Conservation (phyloP, 805 yeast genomes). For the Yamadazyma paraphyllophila region DNA sequence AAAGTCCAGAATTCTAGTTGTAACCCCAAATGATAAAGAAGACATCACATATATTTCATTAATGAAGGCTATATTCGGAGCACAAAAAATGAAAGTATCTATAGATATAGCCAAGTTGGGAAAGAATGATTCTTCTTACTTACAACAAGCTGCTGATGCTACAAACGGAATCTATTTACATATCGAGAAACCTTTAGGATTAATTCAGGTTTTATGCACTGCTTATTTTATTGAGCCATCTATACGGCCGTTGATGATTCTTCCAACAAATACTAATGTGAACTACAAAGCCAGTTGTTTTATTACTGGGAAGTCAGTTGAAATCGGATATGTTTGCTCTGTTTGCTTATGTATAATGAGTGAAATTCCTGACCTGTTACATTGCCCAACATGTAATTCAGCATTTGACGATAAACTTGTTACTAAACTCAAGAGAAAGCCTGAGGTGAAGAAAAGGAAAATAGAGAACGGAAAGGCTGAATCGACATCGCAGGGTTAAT, state of each 20-base stretch:
- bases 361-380: conserved; percentile 58
- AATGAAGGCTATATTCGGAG: conserved; percentile 95
- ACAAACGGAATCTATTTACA: conserved; percentile 85
- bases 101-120: conserved; percentile 88
- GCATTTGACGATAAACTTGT: conserved; percentile 66
- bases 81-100: conserved; percentile 86
- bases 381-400: conserved; percentile 87
- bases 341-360: conserved; percentile 86
- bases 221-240: conserved; percentile 87
- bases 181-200: conserved; percentile 66
- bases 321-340: conserved; percentile 91
- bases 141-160: conserved; percentile 95
- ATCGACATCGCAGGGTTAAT: background rate
- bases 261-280: conserved; percentile 81
- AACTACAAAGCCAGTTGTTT: conserved; percentile 96
- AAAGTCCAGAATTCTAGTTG: conserved; percentile 44
- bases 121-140: conserved; percentile 61
- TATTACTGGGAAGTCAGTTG: conserved; percentile 84
- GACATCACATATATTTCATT: conserved; percentile 84
- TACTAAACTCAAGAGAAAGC: conserved; percentile 55
- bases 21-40: conserved; percentile 73
- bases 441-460: conserved; percentile 48
- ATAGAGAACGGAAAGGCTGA: conserved; percentile 15
- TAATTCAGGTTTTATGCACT: conserved; percentile 76
- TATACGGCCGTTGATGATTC: conserved; percentile 67